A percentile compares a stretch with the other conserved stretches of the same genome.
Evolutionary conservation across 2,329 filamentous ascomycete species (phyloP).

Genomic region (Aspergillus hortae): DNA sequence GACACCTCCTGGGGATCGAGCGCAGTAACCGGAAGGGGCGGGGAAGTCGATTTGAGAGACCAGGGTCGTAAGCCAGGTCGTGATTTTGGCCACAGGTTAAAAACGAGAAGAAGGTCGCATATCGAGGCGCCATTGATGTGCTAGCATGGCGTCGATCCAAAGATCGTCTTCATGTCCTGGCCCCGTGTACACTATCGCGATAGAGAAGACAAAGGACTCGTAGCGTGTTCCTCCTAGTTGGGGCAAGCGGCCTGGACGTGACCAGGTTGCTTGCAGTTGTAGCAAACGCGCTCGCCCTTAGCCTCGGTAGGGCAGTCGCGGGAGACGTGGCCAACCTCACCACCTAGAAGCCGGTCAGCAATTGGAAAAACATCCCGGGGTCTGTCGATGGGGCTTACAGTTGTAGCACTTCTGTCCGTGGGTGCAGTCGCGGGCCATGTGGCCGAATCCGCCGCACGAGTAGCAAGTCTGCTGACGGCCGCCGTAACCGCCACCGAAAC

Average conservation of each 20-base stretch:
- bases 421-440: constrained; percentile 97
- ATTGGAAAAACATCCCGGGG: not conserved
- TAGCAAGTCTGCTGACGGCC: constrained; percentile 83
- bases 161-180: constrained; percentile 10
- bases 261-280: constrained; percentile 85
- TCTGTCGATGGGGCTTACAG: constrained; percentile 53
- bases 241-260: constrained; percentile 95
- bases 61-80: constrained; percentile 18
- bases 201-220: constrained; percentile 24
- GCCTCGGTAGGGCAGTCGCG: constrained; percentile 95
- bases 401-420: constrained; percentile 99
- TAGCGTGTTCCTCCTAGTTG: constrained; percentile 54
- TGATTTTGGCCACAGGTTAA: constrained; percentile 16
- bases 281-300: constrained; percentile 91
- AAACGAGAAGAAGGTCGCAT: constrained; percentile 22
- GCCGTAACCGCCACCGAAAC: constrained; percentile 47
- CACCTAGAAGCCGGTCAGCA: constrained; percentile 42
- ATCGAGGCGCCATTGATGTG: constrained; percentile 25
- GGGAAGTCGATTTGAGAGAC: constrained; percentile 19
- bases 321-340: constrained; percentile 89
- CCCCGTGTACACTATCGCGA: constrained; percentile 19
- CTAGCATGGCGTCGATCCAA: constrained; percentile 10
- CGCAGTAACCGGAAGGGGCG: constrained; percentile 15
- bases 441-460: constrained; percentile 93
- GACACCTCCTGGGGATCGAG: constrained; percentile 12